Evolutionary conservation across 495 filamentous ascomycete genomes (phyloP), one percentile per base, ranked within the genome.

Genomic region (Xylaria scruposa): DNA sequence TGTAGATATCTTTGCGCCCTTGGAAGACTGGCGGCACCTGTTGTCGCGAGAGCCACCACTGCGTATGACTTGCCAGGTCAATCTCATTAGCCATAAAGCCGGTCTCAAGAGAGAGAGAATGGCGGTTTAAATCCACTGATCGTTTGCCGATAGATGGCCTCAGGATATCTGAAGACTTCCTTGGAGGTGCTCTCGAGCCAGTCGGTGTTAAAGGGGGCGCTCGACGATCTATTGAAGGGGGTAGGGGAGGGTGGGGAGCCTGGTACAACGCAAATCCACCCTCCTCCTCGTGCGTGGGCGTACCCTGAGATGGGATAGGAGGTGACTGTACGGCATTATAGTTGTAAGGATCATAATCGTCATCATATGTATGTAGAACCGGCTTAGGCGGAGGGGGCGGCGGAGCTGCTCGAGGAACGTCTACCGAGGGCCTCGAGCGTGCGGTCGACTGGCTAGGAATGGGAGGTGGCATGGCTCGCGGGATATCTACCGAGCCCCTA

Each of bases 61-160:
- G 85, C 0, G 89, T 91, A 61, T 82, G 84, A 67, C 85, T 83
- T 10, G 87, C 89, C 40, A 98, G 84, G 76, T 98, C 95, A 73
- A 98, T 81, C 62, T 98, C 94, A 68, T 88, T 90, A 63, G 96
- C 96, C 72, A 98, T 93, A 78, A 86, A 96, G 9, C 93, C 91
- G 49, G 89, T 88, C 61, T 97, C 95, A 73, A 90, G 85, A 31
- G 86, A 88, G 72, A 90, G 85, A 33, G 86, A 88, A 38, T 85
- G 86, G 60, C 86, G 82, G 17, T 78, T 71, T 49, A 42, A 6
- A 60, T 99, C 96, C 74, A 92, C 89, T 26, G 95, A 98, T 73
- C 91, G 85, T 64, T 93, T 88, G 29, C 83, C 78, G 49, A 75
- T 86, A 8, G 80, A 71, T 59, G 78, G 79, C 59, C 92, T 86